Evolutionary conservation across 495 filamentous ascomycete species (phyloP), one percentile per base, ranked within the genome.

Genomic region (Endocarpon pusillum): DNA sequence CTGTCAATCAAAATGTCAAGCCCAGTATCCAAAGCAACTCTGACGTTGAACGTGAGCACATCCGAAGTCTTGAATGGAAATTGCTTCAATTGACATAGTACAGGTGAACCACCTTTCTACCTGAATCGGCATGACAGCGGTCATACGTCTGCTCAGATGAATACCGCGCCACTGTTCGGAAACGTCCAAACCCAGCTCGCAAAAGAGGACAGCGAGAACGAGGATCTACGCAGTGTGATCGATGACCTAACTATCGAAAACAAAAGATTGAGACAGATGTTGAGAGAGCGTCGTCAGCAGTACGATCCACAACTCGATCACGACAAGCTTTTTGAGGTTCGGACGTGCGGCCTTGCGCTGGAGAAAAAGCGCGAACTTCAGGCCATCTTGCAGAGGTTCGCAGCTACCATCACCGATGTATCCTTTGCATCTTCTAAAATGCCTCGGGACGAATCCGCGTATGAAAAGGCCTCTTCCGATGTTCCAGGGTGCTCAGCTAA

Each of bases 241-340:
- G 76, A 81, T 41, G 77, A 81, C 44, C 47, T 81, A 33, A 81
- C 76, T 0, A 54, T 81, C 21, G 72, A 78, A 42, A 80, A 78
- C 51, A 54, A 81, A 44, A 71, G 67, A 38, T 49, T 86, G 33
- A 81, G 74, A 52, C 66, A 69, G 41, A 73, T 70, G 43, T 40
- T 87, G 37, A 71, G 60, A 44, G 70, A 71, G 35, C 77, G 78
- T 39, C 74, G 77, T 47, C 70, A 65, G 31, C 47, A 69, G 37
- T 67, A 76, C 9, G 66, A 69, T 21, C 55, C 67, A 21, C 62
- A 70, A 39, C 50, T 81, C 34, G 49, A 67, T 19, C 48, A 61
- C 20, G 79, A 86, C 12, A 80, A 75, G 41, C 54, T 86, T 2
- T 82, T 86, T 42, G 81, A 86, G 47, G 66, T 87, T 30, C 68